Base-by-base conservation (phyloP, 345 rosid genomes). In the Gossypium arboreum region DNA sequence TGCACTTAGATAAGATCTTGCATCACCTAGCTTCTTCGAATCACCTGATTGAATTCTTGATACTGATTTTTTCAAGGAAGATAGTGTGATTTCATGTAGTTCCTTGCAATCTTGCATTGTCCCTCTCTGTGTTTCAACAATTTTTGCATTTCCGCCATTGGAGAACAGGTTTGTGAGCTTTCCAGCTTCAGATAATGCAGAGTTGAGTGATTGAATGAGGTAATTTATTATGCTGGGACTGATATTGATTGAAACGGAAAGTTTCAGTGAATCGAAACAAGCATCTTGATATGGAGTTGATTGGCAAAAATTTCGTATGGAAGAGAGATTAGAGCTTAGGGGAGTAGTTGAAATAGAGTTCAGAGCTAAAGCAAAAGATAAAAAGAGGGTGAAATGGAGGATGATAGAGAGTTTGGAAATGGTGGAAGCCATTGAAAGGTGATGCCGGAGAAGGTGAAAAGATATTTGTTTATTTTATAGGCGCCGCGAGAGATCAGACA, bases 81-180 rank as follows among this genome's bases (percentile, higher is more conserved):
- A 77, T 2, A 88, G 27, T 22, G 97, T 92, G 59, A 88, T 89
- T 44, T 87, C 88, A 77, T 92, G 94, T 59, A 94, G 97, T 17
- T 94, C 97, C 79, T 65, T 76, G 78, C 97, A 92, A 61, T 92
- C 97, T 74, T 84, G 92, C 73, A 91, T 79, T 24, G 94, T 80
- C n/a, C 97, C 97, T 81, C 78, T 93, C 54, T 92, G 94, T 39
- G 80, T 84, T 50, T 92, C 94, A 2, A 85, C 65, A 66, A 94
- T 79, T 52, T 79, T 82, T 15, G 80, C 68, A 48, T 12, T 13
- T 2, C 77, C 81, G 2, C 83, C 84, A 2, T 6, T 62, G 4
- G 79, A 77, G 67, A 92, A 79, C 20, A 94, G 74, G 76, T 66
- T 55, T 4, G 88, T 83, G 45, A 92, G 87, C 76, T 90, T 90